Base-by-base conservation (phyloP, 139 green algal genomes). In the Eudorina sp. region DNA sequence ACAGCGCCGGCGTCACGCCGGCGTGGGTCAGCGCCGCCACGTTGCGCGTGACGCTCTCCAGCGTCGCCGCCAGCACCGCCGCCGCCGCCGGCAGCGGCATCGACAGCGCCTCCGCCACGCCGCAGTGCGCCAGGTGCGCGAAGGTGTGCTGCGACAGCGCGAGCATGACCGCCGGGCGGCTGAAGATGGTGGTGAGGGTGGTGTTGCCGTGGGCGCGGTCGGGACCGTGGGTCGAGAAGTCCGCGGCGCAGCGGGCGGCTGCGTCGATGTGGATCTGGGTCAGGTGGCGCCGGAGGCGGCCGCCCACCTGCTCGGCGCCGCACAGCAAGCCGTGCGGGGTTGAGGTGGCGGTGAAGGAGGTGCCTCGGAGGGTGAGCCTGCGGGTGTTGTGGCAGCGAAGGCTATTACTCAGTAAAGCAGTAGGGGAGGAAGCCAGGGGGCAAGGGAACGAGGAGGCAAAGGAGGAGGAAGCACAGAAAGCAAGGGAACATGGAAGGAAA, bases 221-320 rank as follows among this genome's bases (percentile, higher is more conserved):
- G 7, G 43, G 21, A 45, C 23, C 53, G 36, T 58, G 36, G 58
- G 53, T 18, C 18, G 34, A 18, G n/a, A 46, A 45, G 45, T 73
- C 60, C 16, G 5, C n/a, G 46, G 16, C 29, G 58, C 73, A 53
- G 62, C 80, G 40, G 23, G 48, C 81, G 7, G 89, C 82, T 7
- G 86, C 80, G 27, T 89, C 74, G n/a, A 91, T 34, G 75, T 93
- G 90, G 6, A 93, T 29, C 1, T 80, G 90, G 34, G 68, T 60
- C 53, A 88, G 19, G 74, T 90, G 86, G 29, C 90, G 86, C 70
- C 86, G 89, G 29, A 93, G 73, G 41, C 90, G 86, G 21, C 79
- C 53, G 73, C 40, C 53, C 55, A 88, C 40, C 58, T 90, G 89
- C 45, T 90, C 83, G 29, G 78, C 5, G 36, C 84, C 85, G 0